These are phyloP conservation scores for Sesbania bispinosa DNA, from an alignment of 306 rosid species.

Conservation along the genomic window DNA sequence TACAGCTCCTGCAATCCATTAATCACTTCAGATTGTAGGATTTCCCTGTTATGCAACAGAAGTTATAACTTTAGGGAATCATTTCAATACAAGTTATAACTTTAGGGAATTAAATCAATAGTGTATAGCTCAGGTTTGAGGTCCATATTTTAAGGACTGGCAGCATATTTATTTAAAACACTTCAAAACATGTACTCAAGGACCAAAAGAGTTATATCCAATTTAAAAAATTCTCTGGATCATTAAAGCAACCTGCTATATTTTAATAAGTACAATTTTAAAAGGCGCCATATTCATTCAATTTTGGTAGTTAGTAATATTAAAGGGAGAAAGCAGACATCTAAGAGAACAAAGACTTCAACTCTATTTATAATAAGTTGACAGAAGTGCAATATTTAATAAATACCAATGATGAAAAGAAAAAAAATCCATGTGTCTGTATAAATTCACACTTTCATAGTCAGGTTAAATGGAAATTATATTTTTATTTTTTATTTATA, in stretches of 20 bases:
- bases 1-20: conserved; percentile 51
- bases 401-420: not conserved
- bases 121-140: not conserved
- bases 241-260: not conserved
- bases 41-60: conserved; percentile 67
- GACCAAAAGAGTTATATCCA: conserved; percentile 1
- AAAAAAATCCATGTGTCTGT: not conserved
- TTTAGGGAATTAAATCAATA: not conserved
- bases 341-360: not conserved
- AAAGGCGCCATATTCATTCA: not conserved
- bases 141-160: conserved; percentile 19
- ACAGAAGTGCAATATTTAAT: not conserved
- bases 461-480: not conserved
- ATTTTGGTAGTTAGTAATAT: not conserved
- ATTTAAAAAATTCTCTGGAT: not conserved
- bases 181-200: not conserved
- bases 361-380: conserved; percentile 1
- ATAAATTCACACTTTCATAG: not conserved
- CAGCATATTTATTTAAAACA: conserved; percentile 16
- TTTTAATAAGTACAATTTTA: not conserved
- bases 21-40: conserved; percentile 81
- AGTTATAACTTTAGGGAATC: conserved; percentile 26
- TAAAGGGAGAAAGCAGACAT: not conserved
- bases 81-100: not conserved
- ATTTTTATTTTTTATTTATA: conserved; percentile 10